A percentile compares a stretch with the other conserved stretches of the same genome.
phyloP scores from a whole-genome alignment of 345 rosid species.

The Dovyalis caffra region DNA sequence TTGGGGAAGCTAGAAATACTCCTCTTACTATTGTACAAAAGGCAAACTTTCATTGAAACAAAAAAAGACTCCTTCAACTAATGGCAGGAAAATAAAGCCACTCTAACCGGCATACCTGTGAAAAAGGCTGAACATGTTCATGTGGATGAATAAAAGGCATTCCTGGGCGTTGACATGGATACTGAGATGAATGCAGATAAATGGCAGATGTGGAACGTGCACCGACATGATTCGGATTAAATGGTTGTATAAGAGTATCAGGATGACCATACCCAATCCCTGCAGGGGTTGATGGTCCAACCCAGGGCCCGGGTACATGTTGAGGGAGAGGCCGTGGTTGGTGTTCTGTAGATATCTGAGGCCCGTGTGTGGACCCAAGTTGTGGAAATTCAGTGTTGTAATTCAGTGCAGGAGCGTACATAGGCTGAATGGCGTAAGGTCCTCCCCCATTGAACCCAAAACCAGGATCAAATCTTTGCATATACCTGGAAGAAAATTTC shows the following conservation, averaged over 20 bases:
- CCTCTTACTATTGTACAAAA: background rate
- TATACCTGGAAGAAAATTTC: constrained; percentile 43
- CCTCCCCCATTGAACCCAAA: constrained; percentile 68
- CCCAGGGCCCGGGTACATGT: constrained; percentile 59
- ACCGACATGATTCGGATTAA: constrained; percentile 57
- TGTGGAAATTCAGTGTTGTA: constrained; percentile 88
- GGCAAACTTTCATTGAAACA: background rate
- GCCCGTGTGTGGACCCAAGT: constrained; percentile 56
- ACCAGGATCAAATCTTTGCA: constrained; percentile 82
- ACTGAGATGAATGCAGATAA: constrained; percentile 62
- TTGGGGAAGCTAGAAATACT: background rate
- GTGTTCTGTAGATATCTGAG: constrained; percentile 63
- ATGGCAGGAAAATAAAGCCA: background rate
- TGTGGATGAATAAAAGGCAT: constrained; percentile 54
- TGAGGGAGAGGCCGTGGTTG: constrained; percentile 54
- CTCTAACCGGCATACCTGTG: constrained; percentile 49
- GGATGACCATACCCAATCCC: constrained; percentile 77
- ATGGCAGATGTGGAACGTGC: constrained; percentile 50
- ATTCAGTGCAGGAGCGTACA: constrained; percentile 68
- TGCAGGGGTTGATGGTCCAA: constrained; percentile 43
- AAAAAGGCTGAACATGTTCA: constrained; percentile 61
- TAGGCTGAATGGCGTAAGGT: constrained; percentile 61
- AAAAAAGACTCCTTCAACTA: background rate
- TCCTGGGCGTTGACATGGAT: constrained; percentile 71
- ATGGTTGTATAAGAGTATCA: constrained; percentile 61